A percentile compares a stretch with the other conserved stretches of the same genome.
phyloP scores from a whole-genome alignment of 2,329 filamentous ascomycete genomes.

The Aspergillus sp. region DNA sequence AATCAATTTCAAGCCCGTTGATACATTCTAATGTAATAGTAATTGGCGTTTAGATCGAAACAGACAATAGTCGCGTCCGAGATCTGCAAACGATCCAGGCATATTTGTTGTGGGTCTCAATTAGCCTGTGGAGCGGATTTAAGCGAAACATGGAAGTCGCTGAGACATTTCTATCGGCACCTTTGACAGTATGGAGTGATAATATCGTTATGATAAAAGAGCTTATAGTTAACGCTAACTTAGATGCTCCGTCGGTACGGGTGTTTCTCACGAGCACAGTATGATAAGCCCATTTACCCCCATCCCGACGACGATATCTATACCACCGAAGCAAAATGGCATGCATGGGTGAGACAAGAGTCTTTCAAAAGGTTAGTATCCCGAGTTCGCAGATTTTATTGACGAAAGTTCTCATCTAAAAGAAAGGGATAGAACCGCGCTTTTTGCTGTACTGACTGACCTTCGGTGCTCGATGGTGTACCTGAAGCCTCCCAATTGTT shows the following conservation, averaged over 20 bases:
- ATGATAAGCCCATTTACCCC: neutral
- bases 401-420: neutral
- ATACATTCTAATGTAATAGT: no score
- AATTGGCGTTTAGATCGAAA: neutral
- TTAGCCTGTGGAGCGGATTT: conserved; percentile 2
- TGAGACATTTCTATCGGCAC: neutral
- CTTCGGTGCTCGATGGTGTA: conserved; percentile 5
- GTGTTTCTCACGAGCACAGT: neutral
- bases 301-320: neutral
- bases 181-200: neutral
- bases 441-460: conserved; percentile 3
- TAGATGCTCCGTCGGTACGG: conserved; percentile 3
- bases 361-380: neutral
- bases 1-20: neutral
- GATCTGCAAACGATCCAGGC: conserved; percentile 4
- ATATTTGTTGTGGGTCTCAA: neutral
- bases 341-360: neutral
- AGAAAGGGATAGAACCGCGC: neutral
- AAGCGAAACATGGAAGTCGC: conserved; percentile 6
- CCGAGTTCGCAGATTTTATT: no score
- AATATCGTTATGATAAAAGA: no score
- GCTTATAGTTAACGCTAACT: neutral
- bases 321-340: neutral
- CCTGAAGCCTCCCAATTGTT: neutral
- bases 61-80: conserved; percentile 1